phyloP scores from a whole-genome alignment of 331 rosid genomes.

The Dryas integrifolia region DNA sequence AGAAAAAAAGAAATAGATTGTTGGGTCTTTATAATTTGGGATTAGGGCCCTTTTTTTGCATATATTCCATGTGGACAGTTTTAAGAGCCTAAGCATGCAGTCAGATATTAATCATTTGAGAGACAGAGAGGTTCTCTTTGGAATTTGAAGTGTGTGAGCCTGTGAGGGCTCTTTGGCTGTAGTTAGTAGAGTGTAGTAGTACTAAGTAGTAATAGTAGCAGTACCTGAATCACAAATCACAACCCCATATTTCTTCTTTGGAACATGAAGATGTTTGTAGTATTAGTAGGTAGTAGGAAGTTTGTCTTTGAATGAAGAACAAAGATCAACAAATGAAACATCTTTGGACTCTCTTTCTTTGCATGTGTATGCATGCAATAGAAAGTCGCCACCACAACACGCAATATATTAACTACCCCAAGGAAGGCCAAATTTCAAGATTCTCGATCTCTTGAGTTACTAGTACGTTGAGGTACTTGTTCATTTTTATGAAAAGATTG shows the following conservation, averaged over 20 bases:
- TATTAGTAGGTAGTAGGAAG: background rate
- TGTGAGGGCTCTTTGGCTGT: background rate
- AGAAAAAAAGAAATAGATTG: background rate
- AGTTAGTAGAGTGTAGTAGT: background rate
- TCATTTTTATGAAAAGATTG: too few species aligned
- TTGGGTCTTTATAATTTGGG: background rate
- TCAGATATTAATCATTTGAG: background rate
- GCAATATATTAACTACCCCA: too few species aligned
- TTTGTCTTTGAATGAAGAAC: background rate
- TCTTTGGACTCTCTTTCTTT: background rate
- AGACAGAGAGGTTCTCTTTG: slow-evolving; percentile 19
- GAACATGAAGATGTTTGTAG: slow-evolving; percentile 21
- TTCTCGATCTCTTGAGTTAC: too few species aligned
- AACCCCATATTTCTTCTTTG: slow-evolving; percentile 13
- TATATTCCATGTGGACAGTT: background rate
- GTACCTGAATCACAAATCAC: slow-evolving; percentile 1
- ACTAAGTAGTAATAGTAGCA: background rate
- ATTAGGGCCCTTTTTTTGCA: background rate
- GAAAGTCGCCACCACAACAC: too few species aligned
- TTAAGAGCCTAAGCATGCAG: slow-evolving; percentile 5
- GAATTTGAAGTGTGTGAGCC: slow-evolving; percentile 22
- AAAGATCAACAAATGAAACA: background rate
- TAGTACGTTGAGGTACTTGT: too few species aligned
- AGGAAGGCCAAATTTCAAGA: too few species aligned
- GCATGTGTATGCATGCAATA: too few species aligned